These are phyloP conservation scores for Maudiozyma pseudohumilis DNA, from an alignment of 805 yeast genomes.

Conservation along the genomic window DNA sequence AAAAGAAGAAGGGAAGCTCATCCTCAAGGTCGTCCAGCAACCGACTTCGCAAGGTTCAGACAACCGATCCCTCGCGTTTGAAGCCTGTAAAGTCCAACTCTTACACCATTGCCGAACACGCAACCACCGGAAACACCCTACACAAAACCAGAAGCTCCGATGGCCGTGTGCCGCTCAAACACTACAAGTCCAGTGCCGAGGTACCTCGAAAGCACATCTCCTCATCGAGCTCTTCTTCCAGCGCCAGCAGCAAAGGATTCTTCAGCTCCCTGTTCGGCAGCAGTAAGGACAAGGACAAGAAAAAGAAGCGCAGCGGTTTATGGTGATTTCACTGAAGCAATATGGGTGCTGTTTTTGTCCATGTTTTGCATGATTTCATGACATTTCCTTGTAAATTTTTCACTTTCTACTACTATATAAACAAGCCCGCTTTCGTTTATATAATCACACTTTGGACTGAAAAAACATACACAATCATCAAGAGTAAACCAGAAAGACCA, in stretches of 20 bases:
- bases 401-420: too few relatives aligned
- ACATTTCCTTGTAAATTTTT: too few relatives aligned
- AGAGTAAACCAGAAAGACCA: too few relatives aligned
- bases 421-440: too few relatives aligned
- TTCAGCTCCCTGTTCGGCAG: conserved; percentile 4
- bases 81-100: neutral
- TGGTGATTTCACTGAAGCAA: too few relatives aligned
- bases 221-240: neutral
- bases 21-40: neutral
- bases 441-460: too few relatives aligned
- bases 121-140: neutral
- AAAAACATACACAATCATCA: too few relatives aligned
- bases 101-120: neutral
- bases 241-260: conserved; percentile 2
- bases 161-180: conserved; percentile 1
- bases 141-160: neutral
- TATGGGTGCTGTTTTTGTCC: too few relatives aligned
- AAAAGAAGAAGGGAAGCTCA: neutral
- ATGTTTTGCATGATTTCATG: too few relatives aligned
- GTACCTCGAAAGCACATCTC: neutral
- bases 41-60: neutral
- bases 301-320: conserved; percentile 2
- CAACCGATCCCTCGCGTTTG: neutral
- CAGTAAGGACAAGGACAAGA: neutral
- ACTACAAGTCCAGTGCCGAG: conserved; percentile 2